Evolutionary conservation across 306 rosid genomes (phyloP), one percentile per base, ranked within the genome.

Genomic region (Spatholobus suberectus): DNA sequence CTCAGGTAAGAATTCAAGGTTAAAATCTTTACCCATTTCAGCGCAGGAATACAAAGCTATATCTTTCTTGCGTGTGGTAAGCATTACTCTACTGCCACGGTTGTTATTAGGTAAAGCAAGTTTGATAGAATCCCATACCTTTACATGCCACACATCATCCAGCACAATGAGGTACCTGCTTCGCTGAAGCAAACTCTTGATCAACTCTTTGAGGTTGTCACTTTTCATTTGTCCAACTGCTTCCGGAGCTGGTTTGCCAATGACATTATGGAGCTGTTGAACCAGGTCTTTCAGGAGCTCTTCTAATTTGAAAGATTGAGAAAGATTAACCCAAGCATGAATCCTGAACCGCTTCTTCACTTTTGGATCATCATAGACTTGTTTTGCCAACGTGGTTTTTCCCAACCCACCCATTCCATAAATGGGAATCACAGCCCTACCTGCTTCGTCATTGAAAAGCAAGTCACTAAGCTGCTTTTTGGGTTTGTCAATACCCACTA

Each of bases 401-500:
- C 93, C 93, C 80, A 84, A 14, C 1, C 93, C 93, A 23, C 93
- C 93, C 91, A 90, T 90, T 20, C 91, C 93, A 58, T 44, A 52
- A 63, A 90, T 74, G 5, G 93, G 86, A 79, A 88, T 83, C 21
- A 82, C 93, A 5, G 46, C 51, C 2, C 89, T 69, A 11, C 85
- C 87, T 0, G 40, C 2, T 73, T 86, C 91, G 20, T 85, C 92
- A 3, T 55, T 72, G 81, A 79, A 76, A 57, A 92, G 84, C 86
- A 85, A 67, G 20, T 84, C 80, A 67, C 71, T n/a, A 14, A 92
- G 17, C 40, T 86, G 85, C 75, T 41, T 59, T 37, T 89, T 90
- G 44, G 86, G 93, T 61, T 70, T 57, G 43, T 89, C 94, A 46
- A 91, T 84, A 10, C 97, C 94, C 20, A 93, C 92, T 27, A 91